These are phyloP conservation scores for Acanthochlamys bracteata DNA, from an alignment of 106 monocot genomes.

Conservation along the genomic window DNA sequence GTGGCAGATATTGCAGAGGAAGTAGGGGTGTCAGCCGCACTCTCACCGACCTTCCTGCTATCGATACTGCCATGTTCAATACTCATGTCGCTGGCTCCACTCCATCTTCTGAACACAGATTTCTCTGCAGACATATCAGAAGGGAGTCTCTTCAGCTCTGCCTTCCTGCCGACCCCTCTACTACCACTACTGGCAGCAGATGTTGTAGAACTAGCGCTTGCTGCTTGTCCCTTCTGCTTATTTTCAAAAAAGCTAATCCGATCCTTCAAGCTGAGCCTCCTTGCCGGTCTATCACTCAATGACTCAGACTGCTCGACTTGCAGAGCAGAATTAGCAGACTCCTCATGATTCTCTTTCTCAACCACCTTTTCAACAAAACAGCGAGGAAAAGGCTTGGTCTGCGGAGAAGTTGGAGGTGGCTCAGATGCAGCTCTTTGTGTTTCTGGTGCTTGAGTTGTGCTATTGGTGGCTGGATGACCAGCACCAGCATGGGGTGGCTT, in stretches of 20 bases:
- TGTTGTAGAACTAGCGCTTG: conserved; percentile 14
- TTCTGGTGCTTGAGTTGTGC: conserved; percentile 4
- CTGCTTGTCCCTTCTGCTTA: conserved; percentile 63
- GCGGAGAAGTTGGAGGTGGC: conserved; percentile 7
- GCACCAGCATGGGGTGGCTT: not conserved
- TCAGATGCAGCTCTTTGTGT: conserved; percentile 8
- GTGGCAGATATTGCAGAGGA: conserved; percentile 32
- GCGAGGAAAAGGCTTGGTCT: conserved; percentile 13
- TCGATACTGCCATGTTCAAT: conserved; percentile 50
- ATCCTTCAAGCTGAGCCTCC: conserved; percentile 85
- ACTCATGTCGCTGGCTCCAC: conserved; percentile 97
- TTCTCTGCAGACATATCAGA: conserved; percentile 78
- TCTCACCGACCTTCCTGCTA: conserved; percentile 40
- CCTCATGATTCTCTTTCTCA: conserved; percentile 16
- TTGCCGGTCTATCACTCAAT: conserved; percentile 20
- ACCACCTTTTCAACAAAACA: conserved; percentile 8
- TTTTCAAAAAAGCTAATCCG: conserved; percentile 92
- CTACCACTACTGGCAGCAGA: conserved; percentile 17
- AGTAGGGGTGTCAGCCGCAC: conserved; percentile 39
- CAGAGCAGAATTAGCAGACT: conserved; percentile 10
- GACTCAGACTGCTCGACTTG: conserved; percentile 4
- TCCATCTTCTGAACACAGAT: conserved; percentile 86
- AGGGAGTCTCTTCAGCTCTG: conserved; percentile 61
- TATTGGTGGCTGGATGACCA: not conserved
- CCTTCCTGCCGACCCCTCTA: conserved; percentile 28